Evolutionary conservation across 192 early-diverging fungal species (phyloP).

Genomic region (Mortierella hygrophila): DNA sequence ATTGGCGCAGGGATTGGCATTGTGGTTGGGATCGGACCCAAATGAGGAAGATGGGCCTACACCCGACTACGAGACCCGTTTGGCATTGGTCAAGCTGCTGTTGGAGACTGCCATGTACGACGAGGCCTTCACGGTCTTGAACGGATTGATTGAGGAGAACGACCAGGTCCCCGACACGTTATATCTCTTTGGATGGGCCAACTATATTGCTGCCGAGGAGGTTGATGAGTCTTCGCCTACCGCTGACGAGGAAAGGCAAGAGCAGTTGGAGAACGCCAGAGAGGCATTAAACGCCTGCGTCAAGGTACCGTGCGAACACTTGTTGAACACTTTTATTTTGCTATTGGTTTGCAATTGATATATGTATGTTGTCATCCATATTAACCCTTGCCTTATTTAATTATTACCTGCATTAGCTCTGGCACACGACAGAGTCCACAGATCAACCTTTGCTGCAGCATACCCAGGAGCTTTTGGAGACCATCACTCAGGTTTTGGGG

Average conservation of each 20-base stretch:
- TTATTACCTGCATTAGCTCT: slow-evolving; percentile 61
- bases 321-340: neutral
- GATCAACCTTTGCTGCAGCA: slow-evolving; percentile 79
- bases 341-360: neutral
- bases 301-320: slow-evolving; percentile 58
- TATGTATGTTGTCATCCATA: slow-evolving; percentile 28
- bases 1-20: slow-evolving; percentile 73
- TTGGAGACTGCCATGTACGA: slow-evolving; percentile 87
- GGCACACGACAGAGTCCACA: slow-evolving; percentile 69
- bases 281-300: slow-evolving; percentile 81
- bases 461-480: slow-evolving; percentile 73
- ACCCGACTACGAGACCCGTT: slow-evolving; percentile 88
- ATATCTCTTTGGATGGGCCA: slow-evolving; percentile 97
- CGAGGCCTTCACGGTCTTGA: slow-evolving; percentile 83
- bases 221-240: slow-evolving; percentile 31
- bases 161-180: slow-evolving; percentile 93
- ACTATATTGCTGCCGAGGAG: slow-evolving; percentile 81
- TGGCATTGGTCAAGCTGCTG: slow-evolving; percentile 86
- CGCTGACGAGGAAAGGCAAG: slow-evolving; percentile 64
- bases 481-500: slow-evolving; percentile 68
- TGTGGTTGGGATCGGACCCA: slow-evolving; percentile 78
- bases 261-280: slow-evolving; percentile 77
- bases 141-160: slow-evolving; percentile 88
- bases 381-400: slow-evolving; percentile 26
- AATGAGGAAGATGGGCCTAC: slow-evolving; percentile 61